Evolutionary conservation across 1,284 basidiomycete species (phyloP), one percentile per base, ranked within the genome.

Genomic region (Nidula niveotomentosa): DNA sequence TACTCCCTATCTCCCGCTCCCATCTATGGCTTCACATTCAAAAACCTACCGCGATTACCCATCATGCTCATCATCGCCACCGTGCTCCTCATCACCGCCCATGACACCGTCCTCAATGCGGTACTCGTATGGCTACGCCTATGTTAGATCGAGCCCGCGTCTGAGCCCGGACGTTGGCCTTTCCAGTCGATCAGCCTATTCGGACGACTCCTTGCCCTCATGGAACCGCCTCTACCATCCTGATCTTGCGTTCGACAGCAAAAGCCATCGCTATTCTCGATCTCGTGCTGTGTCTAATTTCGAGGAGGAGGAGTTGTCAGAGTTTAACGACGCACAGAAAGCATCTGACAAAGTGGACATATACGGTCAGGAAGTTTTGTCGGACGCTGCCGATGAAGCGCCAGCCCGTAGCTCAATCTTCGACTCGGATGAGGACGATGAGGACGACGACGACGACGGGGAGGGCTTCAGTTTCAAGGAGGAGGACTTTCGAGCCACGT

Each of bases 81-180:
- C 65, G 3, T 63, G 62, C 60, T 74, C 75, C 33, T 74, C 76
- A 23, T 74, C 76, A 1, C 73, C 69, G 9, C 75, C 69, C 35
- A 62, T 55, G 53, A 76, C 75, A 6, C 74, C 73, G 0, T 66
- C 59, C 52, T 62, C 64, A 6, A 59, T 64, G 13, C 65, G 64
- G 52, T 60, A 65, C 45, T 51, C 55, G 36, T 63, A 65, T 44
- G 54, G 55, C 51, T 54, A 68, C 53, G 65, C 72, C 36, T 64
- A 66, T 53, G 71, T 75, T 43, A 64, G 60, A 36, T 70, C 72
- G n/a, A 75, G 71, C 57, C 73, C 75, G 8, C 62, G 56, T 35
- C 48, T 72, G 18, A 58, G 51, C 9, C 52, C 58, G 10, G 66
- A 70, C 43, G 43, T 60, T 13, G 43, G 54, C 10, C 61, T 63